phyloP scores from a whole-genome alignment of 495 filamentous ascomycete species.

The Aspergillus cavernicola region DNA sequence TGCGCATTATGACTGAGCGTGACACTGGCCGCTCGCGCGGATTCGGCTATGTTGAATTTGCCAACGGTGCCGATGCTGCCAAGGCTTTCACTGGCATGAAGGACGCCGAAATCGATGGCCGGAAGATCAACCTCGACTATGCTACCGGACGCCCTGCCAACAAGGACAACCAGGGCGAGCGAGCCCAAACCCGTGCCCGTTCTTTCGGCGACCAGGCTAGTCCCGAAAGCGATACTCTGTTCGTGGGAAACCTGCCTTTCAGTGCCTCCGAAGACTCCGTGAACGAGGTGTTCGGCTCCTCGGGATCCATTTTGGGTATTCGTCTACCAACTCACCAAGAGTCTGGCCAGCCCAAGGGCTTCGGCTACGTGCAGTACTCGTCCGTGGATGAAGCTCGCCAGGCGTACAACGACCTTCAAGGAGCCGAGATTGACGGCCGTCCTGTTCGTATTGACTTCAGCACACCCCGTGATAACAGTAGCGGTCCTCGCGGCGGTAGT shows the following conservation, averaged over 20 bases:
- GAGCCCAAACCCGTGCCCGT: conserved; percentile 64
- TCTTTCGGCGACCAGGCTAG: conserved; percentile 75
- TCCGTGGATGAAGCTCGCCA: conserved; percentile 81
- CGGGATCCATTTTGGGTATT: conserved; percentile 68
- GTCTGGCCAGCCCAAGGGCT: conserved; percentile 84
- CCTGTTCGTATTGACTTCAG: conserved; percentile 87
- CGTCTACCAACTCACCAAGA: conserved; percentile 89
- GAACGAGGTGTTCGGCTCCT: conserved; percentile 67
- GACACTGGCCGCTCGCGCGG: conserved; percentile 82
- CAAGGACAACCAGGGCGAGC: conserved; percentile 47
- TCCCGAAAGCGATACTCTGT: conserved; percentile 81
- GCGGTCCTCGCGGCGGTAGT: conserved; percentile 48
- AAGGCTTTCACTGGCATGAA: conserved; percentile 80
- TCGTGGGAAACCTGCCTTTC: conserved; percentile 90
- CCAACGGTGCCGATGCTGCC: conserved; percentile 60
- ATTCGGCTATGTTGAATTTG: conserved; percentile 96
- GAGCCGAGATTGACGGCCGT: conserved; percentile 73
- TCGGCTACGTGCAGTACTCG: conserved; percentile 84
- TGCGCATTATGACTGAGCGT: conserved; percentile 80
- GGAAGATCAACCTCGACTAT: conserved; percentile 85
- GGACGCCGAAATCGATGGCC: conserved; percentile 76
- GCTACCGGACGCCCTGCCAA: conserved; percentile 60
- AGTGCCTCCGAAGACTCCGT: conserved; percentile 74
- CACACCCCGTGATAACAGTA: conserved; percentile 64
- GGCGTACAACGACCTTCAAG: conserved; percentile 71